Conservation (phyloP, 768 basidiomycete species). For the Galerina marginata region DNA sequence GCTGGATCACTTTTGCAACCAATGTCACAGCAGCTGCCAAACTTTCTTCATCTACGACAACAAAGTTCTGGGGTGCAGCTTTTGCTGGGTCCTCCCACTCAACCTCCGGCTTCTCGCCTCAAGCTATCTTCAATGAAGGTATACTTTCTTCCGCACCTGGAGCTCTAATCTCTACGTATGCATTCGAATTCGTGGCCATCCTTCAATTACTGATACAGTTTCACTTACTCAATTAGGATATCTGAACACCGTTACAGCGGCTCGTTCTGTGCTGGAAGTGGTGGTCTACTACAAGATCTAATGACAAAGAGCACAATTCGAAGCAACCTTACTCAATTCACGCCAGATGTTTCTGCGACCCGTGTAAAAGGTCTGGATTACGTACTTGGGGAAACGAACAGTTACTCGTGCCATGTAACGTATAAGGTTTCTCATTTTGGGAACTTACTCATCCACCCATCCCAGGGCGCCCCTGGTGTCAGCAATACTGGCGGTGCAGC, state of each 20-base stretch:
- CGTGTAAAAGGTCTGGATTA: constrained; percentile 53
- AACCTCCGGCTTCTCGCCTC: constrained; percentile 60
- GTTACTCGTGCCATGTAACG: constrained; percentile 49
- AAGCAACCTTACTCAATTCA: constrained; percentile 56
- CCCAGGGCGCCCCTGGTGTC: constrained; percentile 56
- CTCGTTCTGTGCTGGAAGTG: constrained; percentile 61
- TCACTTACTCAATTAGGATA: constrained; percentile 39
- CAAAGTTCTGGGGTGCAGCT: constrained; percentile 54
- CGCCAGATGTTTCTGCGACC: constrained; percentile 59
- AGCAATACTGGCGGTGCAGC: constrained; percentile 76
- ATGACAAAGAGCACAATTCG: constrained; percentile 66
- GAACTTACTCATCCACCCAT: not conserved
- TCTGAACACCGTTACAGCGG: constrained; percentile 67
- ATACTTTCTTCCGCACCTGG: constrained; percentile 55
- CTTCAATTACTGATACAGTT: not conserved
- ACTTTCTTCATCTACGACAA: constrained; percentile 41
- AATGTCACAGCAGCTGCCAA: constrained; percentile 49
- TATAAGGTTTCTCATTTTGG: not conserved
- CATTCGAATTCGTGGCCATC: not conserved
- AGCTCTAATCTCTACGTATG: constrained; percentile 57
- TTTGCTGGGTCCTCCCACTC: constrained; percentile 57
- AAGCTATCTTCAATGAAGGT: constrained; percentile 57
- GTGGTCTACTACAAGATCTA: constrained; percentile 60
- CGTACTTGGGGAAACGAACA: constrained; percentile 68
- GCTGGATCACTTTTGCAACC: constrained; percentile 60